Percentiles rank a stretch among this genome's conserved stretches.
These are phyloP conservation scores for Ambrosia trifida DNA, from an alignment of 129 eudicot genomes.

Conservation along the genomic window DNA sequence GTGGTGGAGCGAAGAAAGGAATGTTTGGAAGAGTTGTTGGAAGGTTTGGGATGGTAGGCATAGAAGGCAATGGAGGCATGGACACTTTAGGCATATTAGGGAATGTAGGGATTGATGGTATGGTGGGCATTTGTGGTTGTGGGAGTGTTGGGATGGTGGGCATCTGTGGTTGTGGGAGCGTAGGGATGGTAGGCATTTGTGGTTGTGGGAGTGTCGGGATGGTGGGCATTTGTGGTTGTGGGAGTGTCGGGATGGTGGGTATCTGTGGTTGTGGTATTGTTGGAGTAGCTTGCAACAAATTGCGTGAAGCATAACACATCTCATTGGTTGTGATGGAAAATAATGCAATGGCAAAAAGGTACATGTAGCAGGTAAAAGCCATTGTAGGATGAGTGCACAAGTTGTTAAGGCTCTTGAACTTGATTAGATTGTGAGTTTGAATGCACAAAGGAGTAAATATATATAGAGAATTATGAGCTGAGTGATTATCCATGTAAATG, in stretches of 20 bases:
- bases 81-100: slow-evolving; percentile 30
- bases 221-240: slow-evolving; percentile 29
- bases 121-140: slow-evolving; percentile 27
- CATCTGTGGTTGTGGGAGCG: slow-evolving; percentile 34
- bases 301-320: slow-evolving; percentile 28
- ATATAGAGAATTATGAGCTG: neutral
- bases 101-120: slow-evolving; percentile 22
- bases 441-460: neutral
- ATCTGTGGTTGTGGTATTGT: slow-evolving; percentile 26
- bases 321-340: slow-evolving; percentile 19
- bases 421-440: neutral
- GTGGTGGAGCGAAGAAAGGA: slow-evolving; percentile 39
- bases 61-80: neutral
- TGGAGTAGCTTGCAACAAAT: slow-evolving; percentile 27
- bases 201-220: slow-evolving; percentile 32
- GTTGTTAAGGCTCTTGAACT: neutral
- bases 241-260: slow-evolving; percentile 23
- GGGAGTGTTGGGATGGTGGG: slow-evolving; percentile 25
- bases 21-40: slow-evolving; percentile 33
- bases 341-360: neutral
- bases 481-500: too few relatives aligned
- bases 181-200: slow-evolving; percentile 28
- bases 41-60: slow-evolving; percentile 21
- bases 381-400: neutral
- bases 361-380: slow-evolving; percentile 13